phyloP scores from a whole-genome alignment of 768 basidiomycete genomes.

The Suillus plorans region DNA sequence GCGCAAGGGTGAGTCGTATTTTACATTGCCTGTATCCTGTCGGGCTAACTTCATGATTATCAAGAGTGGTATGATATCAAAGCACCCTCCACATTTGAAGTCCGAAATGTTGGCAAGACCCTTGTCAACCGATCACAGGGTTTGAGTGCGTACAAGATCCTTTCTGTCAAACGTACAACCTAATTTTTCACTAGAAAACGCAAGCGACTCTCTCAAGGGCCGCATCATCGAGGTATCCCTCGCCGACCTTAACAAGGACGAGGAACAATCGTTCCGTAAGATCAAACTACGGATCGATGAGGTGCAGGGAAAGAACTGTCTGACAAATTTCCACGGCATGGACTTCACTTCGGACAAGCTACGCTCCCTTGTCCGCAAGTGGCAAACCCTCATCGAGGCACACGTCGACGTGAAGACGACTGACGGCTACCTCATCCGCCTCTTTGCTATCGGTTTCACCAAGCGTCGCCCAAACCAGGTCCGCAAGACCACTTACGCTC shows the following conservation, averaged over 20 bases:
- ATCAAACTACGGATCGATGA: slow-evolving; percentile 98
- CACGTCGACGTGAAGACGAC: slow-evolving; percentile 99
- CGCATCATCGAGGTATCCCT: slow-evolving; percentile 96
- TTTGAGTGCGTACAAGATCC: slow-evolving; percentile 69
- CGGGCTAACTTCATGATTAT: slow-evolving; percentile 7
- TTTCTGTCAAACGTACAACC: slow-evolving; percentile 5
- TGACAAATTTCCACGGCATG: slow-evolving; percentile 99
- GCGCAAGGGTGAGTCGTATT: slow-evolving; percentile 75
- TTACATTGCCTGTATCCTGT: background rate
- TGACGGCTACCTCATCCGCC: slow-evolving; percentile 98
- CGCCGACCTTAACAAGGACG: slow-evolving; percentile 98
- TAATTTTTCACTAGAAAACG: slow-evolving; percentile 70
- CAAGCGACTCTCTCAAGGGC: slow-evolving; percentile 97
- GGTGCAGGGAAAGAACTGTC: slow-evolving; percentile 97
- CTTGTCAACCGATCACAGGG: slow-evolving; percentile 97
- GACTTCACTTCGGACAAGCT: slow-evolving; percentile 99
- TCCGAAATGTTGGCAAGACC: slow-evolving; percentile 96
- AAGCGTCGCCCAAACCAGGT: slow-evolving; percentile 96
- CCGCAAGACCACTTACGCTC: slow-evolving; percentile 98
- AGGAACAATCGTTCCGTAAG: slow-evolving; percentile 99
- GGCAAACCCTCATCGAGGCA: slow-evolving; percentile 99
- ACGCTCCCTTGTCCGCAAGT: slow-evolving; percentile 98
- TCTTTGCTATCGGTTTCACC: slow-evolving; percentile 99
- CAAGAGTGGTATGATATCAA: slow-evolving; percentile 99
- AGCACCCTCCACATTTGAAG: slow-evolving; percentile 97